phyloP scores from a whole-genome alignment of 768 basidiomycete species.

The Podaxis rugospora region DNA sequence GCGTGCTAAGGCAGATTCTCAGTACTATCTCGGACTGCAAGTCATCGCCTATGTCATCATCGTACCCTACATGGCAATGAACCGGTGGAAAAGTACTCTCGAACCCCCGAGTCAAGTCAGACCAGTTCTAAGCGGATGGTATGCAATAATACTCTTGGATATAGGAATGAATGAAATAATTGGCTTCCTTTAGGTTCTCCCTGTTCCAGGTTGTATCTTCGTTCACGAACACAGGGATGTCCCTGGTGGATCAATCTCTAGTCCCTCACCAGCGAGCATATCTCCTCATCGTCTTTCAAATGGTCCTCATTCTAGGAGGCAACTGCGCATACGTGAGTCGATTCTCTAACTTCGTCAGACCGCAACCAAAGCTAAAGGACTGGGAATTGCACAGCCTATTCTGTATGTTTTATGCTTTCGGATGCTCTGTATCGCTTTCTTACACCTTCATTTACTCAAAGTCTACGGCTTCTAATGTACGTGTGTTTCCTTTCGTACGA shows the following conservation, averaged over 20 bases:
- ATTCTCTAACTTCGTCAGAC: neutral
- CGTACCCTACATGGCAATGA: conserved; percentile 70
- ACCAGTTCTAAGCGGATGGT: conserved; percentile 65
- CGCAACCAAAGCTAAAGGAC: neutral
- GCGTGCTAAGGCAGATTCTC: conserved; percentile 7
- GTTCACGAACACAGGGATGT: conserved; percentile 87
- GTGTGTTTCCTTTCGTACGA: conserved; percentile 18
- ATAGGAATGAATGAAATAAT: neutral
- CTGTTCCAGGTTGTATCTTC: conserved; percentile 82
- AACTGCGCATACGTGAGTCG: conserved; percentile 88
- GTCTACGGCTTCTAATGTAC: conserved; percentile 81
- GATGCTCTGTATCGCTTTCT: neutral
- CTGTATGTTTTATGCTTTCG: conserved; percentile 55
- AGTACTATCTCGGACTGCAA: conserved; percentile 82
- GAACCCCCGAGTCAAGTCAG: conserved; percentile 53
- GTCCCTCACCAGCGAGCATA: conserved; percentile 86
- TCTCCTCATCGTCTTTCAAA: conserved; percentile 69
- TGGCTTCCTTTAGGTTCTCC: conserved; percentile 57
- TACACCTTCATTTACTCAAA: conserved; percentile 21
- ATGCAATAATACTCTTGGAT: conserved; percentile 9
- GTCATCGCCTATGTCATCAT: conserved; percentile 67
- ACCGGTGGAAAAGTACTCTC: conserved; percentile 59
- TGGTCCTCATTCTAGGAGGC: conserved; percentile 79
- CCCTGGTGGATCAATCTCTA: conserved; percentile 88
- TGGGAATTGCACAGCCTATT: conserved; percentile 52